These are phyloP conservation scores for Paraphoma chrysanthemicola DNA, from an alignment of 2,329 filamentous ascomycete species.

Conservation along the genomic window DNA sequence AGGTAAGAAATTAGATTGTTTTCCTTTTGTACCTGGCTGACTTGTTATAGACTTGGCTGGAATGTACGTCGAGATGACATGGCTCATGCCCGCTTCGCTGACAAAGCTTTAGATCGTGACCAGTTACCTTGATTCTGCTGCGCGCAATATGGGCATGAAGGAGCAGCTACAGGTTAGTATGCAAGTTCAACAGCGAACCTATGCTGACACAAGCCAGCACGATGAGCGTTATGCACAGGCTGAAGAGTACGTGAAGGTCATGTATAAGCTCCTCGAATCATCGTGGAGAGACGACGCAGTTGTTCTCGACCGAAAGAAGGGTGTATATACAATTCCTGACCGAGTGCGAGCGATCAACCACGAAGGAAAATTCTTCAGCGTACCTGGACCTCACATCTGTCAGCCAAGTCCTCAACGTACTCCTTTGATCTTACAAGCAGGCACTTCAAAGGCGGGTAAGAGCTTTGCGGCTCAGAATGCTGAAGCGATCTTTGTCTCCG, in stretches of 20 bases:
- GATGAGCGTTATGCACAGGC: conserved; percentile 73
- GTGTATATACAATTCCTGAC: conserved; percentile 65
- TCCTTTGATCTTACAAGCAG: conserved; percentile 73
- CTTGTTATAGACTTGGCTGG: conserved; percentile 25
- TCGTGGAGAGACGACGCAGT: conserved; percentile 74
- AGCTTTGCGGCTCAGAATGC: conserved; percentile 73
- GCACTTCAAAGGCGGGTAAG: conserved; percentile 71
- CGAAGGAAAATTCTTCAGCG: conserved; percentile 67
- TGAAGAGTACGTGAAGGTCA: conserved; percentile 73
- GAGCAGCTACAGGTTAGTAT: conserved; percentile 62
- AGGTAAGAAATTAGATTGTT: conserved; percentile 42
- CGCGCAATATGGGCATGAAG: conserved; percentile 66
- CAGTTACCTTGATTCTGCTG: conserved; percentile 71
- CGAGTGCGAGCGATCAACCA: conserved; percentile 72
- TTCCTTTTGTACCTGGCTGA: conserved; percentile 2
- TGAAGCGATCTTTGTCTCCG: conserved; percentile 74
- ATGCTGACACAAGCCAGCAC: conserved; percentile 53
- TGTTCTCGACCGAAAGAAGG: conserved; percentile 62
- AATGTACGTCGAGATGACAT: conserved; percentile 18
- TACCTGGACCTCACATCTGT: conserved; percentile 72
- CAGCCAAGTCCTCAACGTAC: conserved; percentile 71
- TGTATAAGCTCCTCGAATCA: conserved; percentile 73
- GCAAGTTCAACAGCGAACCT: conserved; percentile 66
- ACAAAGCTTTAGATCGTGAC: conserved; percentile 64
- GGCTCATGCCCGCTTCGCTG: not conserved